A percentile compares a stretch with the other conserved stretches of the same genome.
Conservation (phyloP, 345 rosid species). For the Ceriops zippeliana region DNA sequence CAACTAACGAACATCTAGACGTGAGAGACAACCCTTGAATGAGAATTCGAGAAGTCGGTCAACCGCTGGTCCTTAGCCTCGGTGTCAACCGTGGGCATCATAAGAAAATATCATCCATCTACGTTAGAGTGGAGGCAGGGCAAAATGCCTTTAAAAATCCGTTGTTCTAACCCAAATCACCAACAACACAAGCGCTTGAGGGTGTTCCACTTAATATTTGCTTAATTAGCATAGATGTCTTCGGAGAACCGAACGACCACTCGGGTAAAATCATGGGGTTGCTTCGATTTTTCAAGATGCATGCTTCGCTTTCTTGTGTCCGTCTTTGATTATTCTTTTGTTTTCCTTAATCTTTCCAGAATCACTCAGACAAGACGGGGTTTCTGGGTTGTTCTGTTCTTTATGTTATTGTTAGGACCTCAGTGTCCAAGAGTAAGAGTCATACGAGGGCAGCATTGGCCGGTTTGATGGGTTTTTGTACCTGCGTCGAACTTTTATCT, state of each 20-base stretch:
- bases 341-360: background rate
- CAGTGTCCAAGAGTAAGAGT: background rate
- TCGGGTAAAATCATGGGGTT: background rate
- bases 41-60: background rate
- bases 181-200: background rate
- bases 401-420: background rate
- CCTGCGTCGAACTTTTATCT: background rate
- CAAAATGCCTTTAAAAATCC: background rate
- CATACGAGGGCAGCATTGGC: too few relatives aligned
- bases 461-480: background rate
- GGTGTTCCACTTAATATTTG: background rate
- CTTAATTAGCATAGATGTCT: background rate
- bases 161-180: background rate
- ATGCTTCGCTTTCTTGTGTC: background rate
- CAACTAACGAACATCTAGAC: too few relatives aligned
- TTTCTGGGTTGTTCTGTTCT: background rate
- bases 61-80: background rate
- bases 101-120: background rate
- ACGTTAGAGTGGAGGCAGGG: background rate
- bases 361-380: too few relatives aligned
- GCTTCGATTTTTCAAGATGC: background rate
- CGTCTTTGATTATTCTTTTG: background rate
- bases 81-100: background rate
- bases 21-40: background rate
- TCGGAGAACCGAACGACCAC: background rate